Evolutionary conservation across 148 eudicot species (phyloP), one percentile per base, ranked within the genome.

Genomic region (Chenopodium suecicum): DNA sequence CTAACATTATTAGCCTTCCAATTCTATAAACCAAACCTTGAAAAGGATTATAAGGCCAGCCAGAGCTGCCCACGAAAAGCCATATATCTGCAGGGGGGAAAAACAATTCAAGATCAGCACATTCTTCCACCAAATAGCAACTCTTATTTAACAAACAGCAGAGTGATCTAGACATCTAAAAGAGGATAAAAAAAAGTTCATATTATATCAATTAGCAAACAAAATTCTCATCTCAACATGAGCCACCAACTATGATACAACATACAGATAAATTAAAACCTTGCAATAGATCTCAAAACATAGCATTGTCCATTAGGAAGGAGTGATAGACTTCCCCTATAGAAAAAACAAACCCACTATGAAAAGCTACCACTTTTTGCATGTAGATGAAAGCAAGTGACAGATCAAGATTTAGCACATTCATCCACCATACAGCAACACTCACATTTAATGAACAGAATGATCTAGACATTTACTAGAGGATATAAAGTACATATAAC

Each of bases 31-130:
- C 32, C 88, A 22, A 54, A 97, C 99, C 99, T 97, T 97, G 89
- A 97, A 97, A 73, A 97, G 92, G 63, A 94, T 13, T 75, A 94
- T 85, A 71, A 97, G 91, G 72, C 79, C 95, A 29, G 91, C 92
- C 79, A 97, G 87, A 74, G 78, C 99, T 73, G 86, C 85, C 99
- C 99, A 97, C 37, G 99, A 97, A 58, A 92, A 82, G 66, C 99
- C 99, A 84, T 94, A 97, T 58, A 90, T 90, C 98, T 97, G 87
- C 80, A 1, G 1, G 44, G 44, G 7, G 7, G 7, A 84, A 79
- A 70, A 46, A 70, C 46, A 60, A 79, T 52, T 44, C 58, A 44
- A 71, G 60, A 41, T 88, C 71, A 82, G 84, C 73, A 52, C 50
- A 37, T 52, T 64, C 60, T 29, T 27, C 22, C 8, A 73, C 64